phyloP scores from a whole-genome alignment of 1,284 basidiomycete genomes.

The Takashimella koratensis region DNA sequence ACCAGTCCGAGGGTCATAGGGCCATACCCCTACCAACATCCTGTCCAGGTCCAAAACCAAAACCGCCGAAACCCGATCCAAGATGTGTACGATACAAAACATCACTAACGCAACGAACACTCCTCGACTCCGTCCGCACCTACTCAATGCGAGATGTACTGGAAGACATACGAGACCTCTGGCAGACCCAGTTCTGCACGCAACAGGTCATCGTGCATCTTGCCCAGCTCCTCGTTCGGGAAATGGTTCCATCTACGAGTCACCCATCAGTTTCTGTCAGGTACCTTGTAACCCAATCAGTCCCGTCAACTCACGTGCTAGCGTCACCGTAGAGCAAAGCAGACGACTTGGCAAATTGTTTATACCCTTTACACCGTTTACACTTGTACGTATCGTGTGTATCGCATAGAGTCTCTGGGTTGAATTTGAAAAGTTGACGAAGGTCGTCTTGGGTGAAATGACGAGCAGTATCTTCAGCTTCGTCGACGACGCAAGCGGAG shows the following conservation, averaged over 20 bases:
- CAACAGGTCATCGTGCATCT: slow-evolving; percentile 92
- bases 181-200: slow-evolving; percentile 80
- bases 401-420: slow-evolving; percentile 81
- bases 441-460: slow-evolving; percentile 91
- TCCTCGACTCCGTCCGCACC: neutral
- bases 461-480: slow-evolving; percentile 90
- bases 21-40: too few relatives aligned
- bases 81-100: too few relatives aligned
- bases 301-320: slow-evolving; percentile 71
- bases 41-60: too few relatives aligned
- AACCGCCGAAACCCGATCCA: too few relatives aligned
- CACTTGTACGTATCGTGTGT: slow-evolving; percentile 99
- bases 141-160: slow-evolving; percentile 61
- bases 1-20: too few relatives aligned
- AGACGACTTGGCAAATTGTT: slow-evolving; percentile 74
- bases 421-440: slow-evolving; percentile 87
- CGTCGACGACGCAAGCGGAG: slow-evolving; percentile 95
- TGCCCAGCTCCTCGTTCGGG: slow-evolving; percentile 77
- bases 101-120: too few relatives aligned
- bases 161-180: slow-evolving; percentile 87
- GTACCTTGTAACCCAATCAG: neutral
- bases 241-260: slow-evolving; percentile 98
- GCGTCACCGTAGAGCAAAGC: slow-evolving; percentile 94
- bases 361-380: slow-evolving; percentile 85
- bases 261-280: too few relatives aligned